A percentile compares a stretch with the other conserved stretches of the same genome.
These are phyloP conservation scores for Fusarium sp. DNA, from an alignment of 2,329 filamentous ascomycete species.

Conservation along the genomic window DNA sequence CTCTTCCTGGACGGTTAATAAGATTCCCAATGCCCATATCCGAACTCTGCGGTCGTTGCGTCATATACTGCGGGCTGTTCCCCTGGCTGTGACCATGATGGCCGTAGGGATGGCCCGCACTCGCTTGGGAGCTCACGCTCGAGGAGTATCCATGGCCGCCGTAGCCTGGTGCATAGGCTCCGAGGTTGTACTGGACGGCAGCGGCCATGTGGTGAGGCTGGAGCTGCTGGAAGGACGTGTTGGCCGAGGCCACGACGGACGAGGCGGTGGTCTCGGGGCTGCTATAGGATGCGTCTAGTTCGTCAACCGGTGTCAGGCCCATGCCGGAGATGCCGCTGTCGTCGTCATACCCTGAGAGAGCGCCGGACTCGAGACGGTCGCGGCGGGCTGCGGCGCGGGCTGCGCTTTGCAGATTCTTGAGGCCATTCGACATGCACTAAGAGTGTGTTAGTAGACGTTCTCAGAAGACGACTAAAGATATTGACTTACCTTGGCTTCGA, in stretches of 20 bases:
- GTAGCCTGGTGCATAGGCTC: constrained; percentile 36
- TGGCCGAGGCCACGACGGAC: constrained; percentile 52
- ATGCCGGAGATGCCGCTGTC: constrained; percentile 75
- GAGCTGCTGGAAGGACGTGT: constrained; percentile 43
- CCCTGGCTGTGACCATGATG: constrained; percentile 46
- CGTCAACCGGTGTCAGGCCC: constrained; percentile 66
- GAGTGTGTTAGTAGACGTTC: neutral
- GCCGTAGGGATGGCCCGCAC: constrained; percentile 47
- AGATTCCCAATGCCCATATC: constrained; percentile 70
- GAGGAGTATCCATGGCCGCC: constrained; percentile 59
- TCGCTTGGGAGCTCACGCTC: constrained; percentile 59
- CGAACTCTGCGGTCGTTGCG: constrained; percentile 60
- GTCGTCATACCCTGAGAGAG: constrained; percentile 65
- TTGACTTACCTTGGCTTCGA: constrained; percentile 66
- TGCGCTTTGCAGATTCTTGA: constrained; percentile 80
- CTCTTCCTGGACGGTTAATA: constrained; percentile 59
- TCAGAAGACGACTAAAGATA: neutral
- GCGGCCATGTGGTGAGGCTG: constrained; percentile 38
- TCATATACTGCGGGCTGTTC: constrained; percentile 56
- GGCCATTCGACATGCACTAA: constrained; percentile 83
- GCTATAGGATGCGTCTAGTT: constrained; percentile 65
- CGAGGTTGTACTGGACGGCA: constrained; percentile 37
- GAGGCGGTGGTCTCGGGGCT: constrained; percentile 60
- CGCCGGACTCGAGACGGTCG: constrained; percentile 63
- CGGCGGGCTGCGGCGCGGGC: constrained; percentile 72